Conservation (phyloP, 2,329 filamentous ascomycete species). For the Calcarisporium arbuscula region DNA sequence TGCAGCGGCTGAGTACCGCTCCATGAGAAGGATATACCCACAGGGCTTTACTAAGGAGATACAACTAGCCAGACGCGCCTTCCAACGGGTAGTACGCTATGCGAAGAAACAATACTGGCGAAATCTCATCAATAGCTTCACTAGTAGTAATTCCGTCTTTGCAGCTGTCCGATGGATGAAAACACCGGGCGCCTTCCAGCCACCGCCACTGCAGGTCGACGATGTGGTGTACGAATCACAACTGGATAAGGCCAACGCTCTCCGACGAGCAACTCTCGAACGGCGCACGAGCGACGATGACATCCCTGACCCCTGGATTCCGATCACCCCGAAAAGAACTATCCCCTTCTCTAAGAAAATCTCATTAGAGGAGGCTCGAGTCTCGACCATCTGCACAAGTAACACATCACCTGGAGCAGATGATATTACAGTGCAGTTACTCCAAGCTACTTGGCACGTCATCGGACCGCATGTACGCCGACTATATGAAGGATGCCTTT, state of each 20-base stretch:
- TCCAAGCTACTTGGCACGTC: not conserved
- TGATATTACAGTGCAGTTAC: slow-evolving; percentile 1
- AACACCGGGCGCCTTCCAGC: slow-evolving; percentile 10
- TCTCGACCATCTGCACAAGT: not conserved
- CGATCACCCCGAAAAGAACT: too few relatives aligned
- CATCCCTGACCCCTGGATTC: too few relatives aligned
- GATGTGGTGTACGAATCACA: too few relatives aligned
- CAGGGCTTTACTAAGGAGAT: too few relatives aligned
- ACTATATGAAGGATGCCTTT: slow-evolving; percentile 14
- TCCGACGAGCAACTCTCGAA: too few relatives aligned
- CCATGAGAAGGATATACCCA: too few relatives aligned
- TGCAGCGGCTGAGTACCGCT: too few relatives aligned
- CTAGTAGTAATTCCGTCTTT: slow-evolving; percentile 7
- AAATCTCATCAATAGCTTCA: slow-evolving; percentile 10
- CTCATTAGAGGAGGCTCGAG: not conserved
- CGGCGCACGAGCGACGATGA: too few relatives aligned
- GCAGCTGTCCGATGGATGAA: slow-evolving; percentile 9
- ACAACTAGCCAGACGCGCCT: slow-evolving; percentile 7
- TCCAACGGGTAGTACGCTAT: slow-evolving; percentile 7
- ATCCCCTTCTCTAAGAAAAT: too few relatives aligned
- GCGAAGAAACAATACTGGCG: slow-evolving; percentile 11
- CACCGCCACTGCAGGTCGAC: slow-evolving; percentile 11
- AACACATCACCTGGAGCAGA: slow-evolving; percentile 1
- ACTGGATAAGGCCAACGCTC: too few relatives aligned
- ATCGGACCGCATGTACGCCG: slow-evolving; percentile 5